Evolutionary conservation across 306 rosid species (phyloP), one percentile per base, ranked within the genome.

Genomic region (Crotalaria pallida): DNA sequence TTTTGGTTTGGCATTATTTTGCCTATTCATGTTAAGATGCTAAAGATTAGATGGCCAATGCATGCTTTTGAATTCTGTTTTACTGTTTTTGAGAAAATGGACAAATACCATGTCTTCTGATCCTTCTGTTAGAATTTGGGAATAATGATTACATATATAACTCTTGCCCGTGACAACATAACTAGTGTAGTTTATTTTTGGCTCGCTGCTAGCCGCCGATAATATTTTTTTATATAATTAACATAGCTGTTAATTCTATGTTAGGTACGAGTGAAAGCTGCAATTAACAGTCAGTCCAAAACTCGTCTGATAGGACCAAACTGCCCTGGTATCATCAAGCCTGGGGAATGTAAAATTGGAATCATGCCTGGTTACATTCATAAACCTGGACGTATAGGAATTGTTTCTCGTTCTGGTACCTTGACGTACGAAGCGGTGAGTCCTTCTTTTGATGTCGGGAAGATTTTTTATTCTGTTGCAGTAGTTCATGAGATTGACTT

Each of bases 271-370:
- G 96, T 89, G 78, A 95, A 95, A 84, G 96, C 97, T 75, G 99
- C 97, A 58, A 77, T 95, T 58, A 95, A 95, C 84, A 79, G 58
- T 56, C 97, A 95, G 74, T 82, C 96, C 17, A 95, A 87, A 80
- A 95, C 99, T 58, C 83, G 99, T 15, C 59, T 95, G 84, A 95
- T 95, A 68, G 99, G 99, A 47, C 97, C 99, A 50, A 95, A 95
- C 80, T 95, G 99, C 82, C 99, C 99, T 70, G 99, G 99, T 64
- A 87, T 95, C 71, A 95, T 95, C 86, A 95, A 95, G 91, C 99
- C 99, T 4, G 99, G 99, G 67, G 96, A 95, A 79, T 95, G 99
- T 75, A 95, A 95, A 95, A 95, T 95, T 9, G 99, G 99, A 82
- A 95, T 95, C 80, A 95, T 95, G 99, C 99, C 99, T 0, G 99